These are phyloP conservation scores for Globisporangium apiculatum DNA, from an alignment of 352 stramenopile species.

Conservation along the genomic window DNA sequence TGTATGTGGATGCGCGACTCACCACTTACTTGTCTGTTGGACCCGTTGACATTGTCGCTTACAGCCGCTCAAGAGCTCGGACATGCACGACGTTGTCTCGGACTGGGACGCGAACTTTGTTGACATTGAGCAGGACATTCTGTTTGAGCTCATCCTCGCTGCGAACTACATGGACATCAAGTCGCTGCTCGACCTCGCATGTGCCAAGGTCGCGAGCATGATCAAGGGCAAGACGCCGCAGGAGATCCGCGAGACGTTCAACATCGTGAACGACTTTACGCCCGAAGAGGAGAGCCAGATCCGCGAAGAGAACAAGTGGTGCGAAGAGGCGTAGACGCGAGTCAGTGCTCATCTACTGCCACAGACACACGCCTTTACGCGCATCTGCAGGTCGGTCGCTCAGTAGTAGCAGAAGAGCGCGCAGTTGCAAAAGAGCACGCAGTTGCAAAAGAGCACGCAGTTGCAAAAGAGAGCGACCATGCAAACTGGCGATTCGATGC, in stretches of 20 bases:
- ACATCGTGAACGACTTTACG: slow-evolving; percentile 99
- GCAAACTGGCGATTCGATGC: too few relatives aligned
- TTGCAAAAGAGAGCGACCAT: too few relatives aligned
- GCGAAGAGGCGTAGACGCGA: slow-evolving; percentile 93
- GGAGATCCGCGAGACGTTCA: slow-evolving; percentile 99
- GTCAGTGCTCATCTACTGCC: too few relatives aligned
- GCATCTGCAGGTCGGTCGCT: neutral
- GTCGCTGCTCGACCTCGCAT: slow-evolving; percentile 88
- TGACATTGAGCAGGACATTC: slow-evolving; percentile 97
- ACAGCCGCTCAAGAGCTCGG: slow-evolving; percentile 94
- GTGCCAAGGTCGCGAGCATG: slow-evolving; percentile 91
- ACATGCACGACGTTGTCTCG: slow-evolving; percentile 99
- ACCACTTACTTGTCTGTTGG: neutral
- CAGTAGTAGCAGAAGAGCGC: neutral
- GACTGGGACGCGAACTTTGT: slow-evolving; percentile 99
- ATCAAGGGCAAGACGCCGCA: slow-evolving; percentile 98
- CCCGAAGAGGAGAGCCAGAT: slow-evolving; percentile 99
- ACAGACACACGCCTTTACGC: neutral
- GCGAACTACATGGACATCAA: slow-evolving; percentile 99
- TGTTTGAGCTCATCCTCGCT: slow-evolving; percentile 99
- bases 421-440: too few relatives aligned
- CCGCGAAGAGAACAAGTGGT: slow-evolving; percentile 99
- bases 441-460: neutral
- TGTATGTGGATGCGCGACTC: neutral
- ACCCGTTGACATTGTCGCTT: neutral